Conservation (phyloP, 169 alveolate genomes). For the Besnoitia besnoiti region DNA sequence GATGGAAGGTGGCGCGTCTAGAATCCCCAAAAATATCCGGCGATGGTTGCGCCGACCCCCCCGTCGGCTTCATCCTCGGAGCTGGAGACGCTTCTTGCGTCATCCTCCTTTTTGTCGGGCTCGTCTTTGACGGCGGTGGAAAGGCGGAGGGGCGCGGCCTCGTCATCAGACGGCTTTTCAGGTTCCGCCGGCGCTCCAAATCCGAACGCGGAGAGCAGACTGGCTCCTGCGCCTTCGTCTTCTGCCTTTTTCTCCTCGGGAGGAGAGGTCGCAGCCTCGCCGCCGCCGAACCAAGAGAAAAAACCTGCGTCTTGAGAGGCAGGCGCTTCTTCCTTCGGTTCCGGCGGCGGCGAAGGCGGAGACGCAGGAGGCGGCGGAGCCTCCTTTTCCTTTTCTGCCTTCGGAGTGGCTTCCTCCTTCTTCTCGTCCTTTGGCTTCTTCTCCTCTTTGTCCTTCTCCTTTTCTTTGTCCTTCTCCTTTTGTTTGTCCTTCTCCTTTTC, state of each 20-base stretch:
- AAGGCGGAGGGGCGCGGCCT: background rate
- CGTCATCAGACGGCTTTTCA: background rate
- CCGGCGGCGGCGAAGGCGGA: background rate
- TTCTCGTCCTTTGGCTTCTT: background rate
- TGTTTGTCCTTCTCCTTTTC: background rate
- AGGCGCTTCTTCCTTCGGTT: background rate
- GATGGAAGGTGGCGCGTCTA: background rate
- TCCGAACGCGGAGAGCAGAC: slow-evolving; percentile 9
- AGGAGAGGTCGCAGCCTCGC: background rate
- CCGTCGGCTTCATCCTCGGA: slow-evolving; percentile 9
- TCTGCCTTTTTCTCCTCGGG: background rate
- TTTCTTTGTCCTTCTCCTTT: background rate
- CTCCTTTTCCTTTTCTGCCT: too few relatives aligned
- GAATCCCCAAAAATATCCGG: slow-evolving; percentile 38
- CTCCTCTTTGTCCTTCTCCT: background rate
- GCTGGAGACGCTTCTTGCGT: background rate
- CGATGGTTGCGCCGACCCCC: slow-evolving; percentile 1
- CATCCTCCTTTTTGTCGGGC: background rate
- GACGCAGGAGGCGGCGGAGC: background rate
- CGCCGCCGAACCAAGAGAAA: background rate
- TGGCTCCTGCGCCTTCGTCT: background rate
- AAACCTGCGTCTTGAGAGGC: background rate
- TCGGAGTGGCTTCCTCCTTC: background rate
- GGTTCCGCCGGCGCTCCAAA: background rate
- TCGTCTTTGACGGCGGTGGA: background rate